Evolutionary conservation across 306 rosid species (phyloP), one percentile per base, ranked within the genome.

Genomic region (Arachis stenosperma): DNA sequence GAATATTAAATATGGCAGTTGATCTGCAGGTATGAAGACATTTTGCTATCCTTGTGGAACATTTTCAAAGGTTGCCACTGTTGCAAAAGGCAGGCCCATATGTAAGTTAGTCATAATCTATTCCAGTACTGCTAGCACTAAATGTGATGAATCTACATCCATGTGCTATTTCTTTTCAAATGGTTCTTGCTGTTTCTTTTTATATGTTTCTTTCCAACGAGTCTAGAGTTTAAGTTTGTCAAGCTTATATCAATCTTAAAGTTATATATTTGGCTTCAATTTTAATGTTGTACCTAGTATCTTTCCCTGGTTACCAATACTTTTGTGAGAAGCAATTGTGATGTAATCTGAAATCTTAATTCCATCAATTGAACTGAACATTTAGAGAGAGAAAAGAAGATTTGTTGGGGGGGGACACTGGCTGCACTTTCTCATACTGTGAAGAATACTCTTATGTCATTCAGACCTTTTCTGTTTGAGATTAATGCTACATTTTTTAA

Each of bases 1-100:
- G 37, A 48, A 9, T 42, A 8, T 60, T 76, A 41, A 52, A 9
- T 43, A 8, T 64, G 29, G 14, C 22, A 65, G 51, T 70, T 69
- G 39, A 15, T 65, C 67, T 80, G 81, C 96, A 95, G 98, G 99
- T 82, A 61, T 87, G 76, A 91, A 83, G 90, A 95, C 99, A 27
- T 86, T 84, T 81, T 91, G 90, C 88, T 95, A 69, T 70, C 99
- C 99, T 77, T 95, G 99, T 55, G 99, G 98, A 67, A 91, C 99
- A 59, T 84, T 95, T 77, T 84, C 99, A 46, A 95, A 80, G 88
- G 91, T 95, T 77, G 93, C 98, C 33, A 78, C 88, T 8, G 97
- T 91, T 54, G 99, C 97, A 81, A 84, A 75, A 11, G 81, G 87
- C 88, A 90, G 93, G 83, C 90, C 85, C 73, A 88, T 89, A 63